phyloP scores from a whole-genome alignment of 2,329 filamentous ascomycete genomes.

The Lizonia empirigonia region DNA sequence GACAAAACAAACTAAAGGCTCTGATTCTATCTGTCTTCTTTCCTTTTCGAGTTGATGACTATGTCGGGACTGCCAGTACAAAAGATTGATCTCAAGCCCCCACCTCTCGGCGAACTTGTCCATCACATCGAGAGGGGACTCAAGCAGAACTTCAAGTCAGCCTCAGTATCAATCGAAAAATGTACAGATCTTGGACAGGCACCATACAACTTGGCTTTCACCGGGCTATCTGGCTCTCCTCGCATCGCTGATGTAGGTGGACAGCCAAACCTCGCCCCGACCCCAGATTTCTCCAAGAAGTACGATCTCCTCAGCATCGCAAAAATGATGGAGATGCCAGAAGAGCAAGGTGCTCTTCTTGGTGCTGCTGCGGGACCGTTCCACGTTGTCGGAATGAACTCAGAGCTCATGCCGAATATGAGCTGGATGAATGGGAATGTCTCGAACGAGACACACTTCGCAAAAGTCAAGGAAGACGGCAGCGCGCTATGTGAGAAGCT shows the following conservation, averaged over 20 bases:
- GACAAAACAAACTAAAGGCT: no score
- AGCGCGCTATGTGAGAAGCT: constrained; percentile 13
- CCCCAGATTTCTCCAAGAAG: constrained; percentile 16
- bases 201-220: constrained; percentile 49
- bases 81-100: not conserved
- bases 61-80: constrained; percentile 3
- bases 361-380: constrained; percentile 26
- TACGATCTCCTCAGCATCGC: constrained; percentile 16
- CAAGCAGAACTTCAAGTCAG: not conserved
- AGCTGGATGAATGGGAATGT: constrained; percentile 7
- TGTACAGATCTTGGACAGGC: constrained; percentile 48
- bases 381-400: constrained; percentile 22
- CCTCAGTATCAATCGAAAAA: constrained; percentile 23
- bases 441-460: constrained; percentile 15
- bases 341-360: constrained; percentile 15
- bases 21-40: no score
- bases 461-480: constrained; percentile 16
- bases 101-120: constrained; percentile 7
- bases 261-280: constrained; percentile 37
- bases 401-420: constrained; percentile 23
- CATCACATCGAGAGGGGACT: not conserved
- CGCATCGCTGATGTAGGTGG: constrained; percentile 55
- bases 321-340: constrained; percentile 21
- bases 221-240: constrained; percentile 50
- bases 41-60: no score